A percentile compares a stretch with the other conserved stretches of the same genome.
Conservation (phyloP, 2,329 filamentous ascomycete species). For the Cytospora piceae region DNA sequence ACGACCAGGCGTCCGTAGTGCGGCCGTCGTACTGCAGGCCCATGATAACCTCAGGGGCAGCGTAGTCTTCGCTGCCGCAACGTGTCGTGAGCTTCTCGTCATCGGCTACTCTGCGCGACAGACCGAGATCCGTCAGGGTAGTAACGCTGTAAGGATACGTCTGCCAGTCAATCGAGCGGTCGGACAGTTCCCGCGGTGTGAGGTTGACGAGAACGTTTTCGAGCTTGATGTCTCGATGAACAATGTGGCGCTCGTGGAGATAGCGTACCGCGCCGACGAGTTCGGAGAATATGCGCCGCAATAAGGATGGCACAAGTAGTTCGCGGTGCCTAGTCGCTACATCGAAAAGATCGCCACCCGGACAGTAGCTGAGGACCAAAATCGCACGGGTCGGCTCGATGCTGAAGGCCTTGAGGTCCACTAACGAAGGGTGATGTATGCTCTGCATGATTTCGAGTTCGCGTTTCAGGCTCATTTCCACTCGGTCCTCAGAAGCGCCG, state of each 20-base stretch:
- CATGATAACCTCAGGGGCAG: slow-evolving; percentile 93
- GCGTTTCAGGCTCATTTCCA: slow-evolving; percentile 91
- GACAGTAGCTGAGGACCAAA: slow-evolving; percentile 87
- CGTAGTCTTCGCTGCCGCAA: slow-evolving; percentile 96
- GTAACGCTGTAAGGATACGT: slow-evolving; percentile 81
- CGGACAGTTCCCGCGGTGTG: slow-evolving; percentile 67
- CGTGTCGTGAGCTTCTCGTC: slow-evolving; percentile 90
- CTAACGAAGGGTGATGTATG: slow-evolving; percentile 85
- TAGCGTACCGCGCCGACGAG: slow-evolving; percentile 84
- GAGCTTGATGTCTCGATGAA: slow-evolving; percentile 96
- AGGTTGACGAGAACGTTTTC: slow-evolving; percentile 90
- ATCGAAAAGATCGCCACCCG: slow-evolving; percentile 93
- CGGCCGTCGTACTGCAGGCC: slow-evolving; percentile 93
- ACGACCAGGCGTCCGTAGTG: slow-evolving; percentile 89
- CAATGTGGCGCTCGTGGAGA: slow-evolving; percentile 82
- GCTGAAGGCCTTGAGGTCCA: slow-evolving; percentile 90
- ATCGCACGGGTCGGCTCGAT: slow-evolving; percentile 82
- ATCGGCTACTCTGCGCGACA: slow-evolving; percentile 82
- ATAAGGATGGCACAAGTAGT: slow-evolving; percentile 67
- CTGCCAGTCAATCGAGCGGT: slow-evolving; percentile 67
- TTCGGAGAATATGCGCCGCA: slow-evolving; percentile 88
- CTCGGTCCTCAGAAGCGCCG: slow-evolving; percentile 87
- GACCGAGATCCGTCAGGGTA: slow-evolving; percentile 88
- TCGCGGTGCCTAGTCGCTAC: slow-evolving; percentile 76
- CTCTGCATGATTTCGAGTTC: slow-evolving; percentile 93